Percentiles rank a stretch among this genome's conserved stretches.
These are phyloP conservation scores for Tetracladium setigerum DNA, from an alignment of 495 filamentous ascomycete species.

Conservation along the genomic window DNA sequence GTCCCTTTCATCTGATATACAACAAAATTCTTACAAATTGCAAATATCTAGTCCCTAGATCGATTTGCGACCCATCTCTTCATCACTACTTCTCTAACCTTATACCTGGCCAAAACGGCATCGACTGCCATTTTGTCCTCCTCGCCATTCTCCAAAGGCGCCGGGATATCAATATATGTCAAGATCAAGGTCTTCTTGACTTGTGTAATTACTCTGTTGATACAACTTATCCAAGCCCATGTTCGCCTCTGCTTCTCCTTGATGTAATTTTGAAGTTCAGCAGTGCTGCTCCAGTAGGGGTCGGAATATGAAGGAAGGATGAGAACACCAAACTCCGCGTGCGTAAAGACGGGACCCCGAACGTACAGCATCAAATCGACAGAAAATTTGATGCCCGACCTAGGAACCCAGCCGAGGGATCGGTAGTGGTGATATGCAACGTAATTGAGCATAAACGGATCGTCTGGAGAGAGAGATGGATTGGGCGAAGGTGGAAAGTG, in stretches of 20 bases:
- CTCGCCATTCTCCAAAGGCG: conserved; percentile 44
- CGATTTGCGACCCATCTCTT: conserved; percentile 81
- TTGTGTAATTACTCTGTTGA: conserved; percentile 84
- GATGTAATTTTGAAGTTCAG: conserved; percentile 18
- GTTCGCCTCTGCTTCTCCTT: conserved; percentile 40
- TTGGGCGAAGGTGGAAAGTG: conserved; percentile 48
- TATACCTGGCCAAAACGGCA: conserved; percentile 59
- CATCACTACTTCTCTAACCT: conserved; percentile 72
- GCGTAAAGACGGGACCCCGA: conserved; percentile 87
- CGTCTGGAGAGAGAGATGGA: conserved; percentile 50
- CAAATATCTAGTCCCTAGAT: too few species aligned
- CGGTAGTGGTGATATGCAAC: conserved; percentile 94
- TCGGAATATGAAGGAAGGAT: conserved; percentile 77
- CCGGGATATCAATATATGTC: conserved; percentile 85
- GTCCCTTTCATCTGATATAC: too few species aligned
- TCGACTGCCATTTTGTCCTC: conserved; percentile 46
- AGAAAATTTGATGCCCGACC: conserved; percentile 89
- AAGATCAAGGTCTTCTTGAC: conserved; percentile 84
- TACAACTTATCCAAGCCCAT: conserved; percentile 91
- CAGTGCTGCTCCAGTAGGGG: conserved; percentile 53
- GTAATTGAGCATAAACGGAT: conserved; percentile 81
- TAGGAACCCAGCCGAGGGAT: conserved; percentile 92
- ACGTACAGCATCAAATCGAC: conserved; percentile 92
- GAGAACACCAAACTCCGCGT: conserved; percentile 85
- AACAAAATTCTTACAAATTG: too few species aligned